phyloP scores from a whole-genome alignment of 768 basidiomycete genomes.

The Cubamyces sp. region DNA sequence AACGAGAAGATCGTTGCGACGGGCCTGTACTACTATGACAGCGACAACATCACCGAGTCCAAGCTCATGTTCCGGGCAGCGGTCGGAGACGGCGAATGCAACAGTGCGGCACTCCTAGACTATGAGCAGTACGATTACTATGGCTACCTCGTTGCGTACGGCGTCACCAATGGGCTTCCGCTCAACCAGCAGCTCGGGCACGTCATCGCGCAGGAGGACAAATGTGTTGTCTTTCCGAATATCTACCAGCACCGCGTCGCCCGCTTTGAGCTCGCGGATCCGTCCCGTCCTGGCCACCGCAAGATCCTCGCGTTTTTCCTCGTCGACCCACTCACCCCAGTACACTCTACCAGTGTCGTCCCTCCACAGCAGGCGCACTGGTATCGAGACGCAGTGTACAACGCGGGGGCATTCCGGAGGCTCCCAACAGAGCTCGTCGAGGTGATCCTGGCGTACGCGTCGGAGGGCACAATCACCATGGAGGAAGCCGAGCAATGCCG shows the following conservation, averaged over 20 bases:
- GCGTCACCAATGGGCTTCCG: background rate
- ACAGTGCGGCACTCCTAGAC: background rate
- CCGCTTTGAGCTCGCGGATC: constrained; percentile 40
- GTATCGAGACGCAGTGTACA: constrained; percentile 14
- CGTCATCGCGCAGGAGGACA: constrained; percentile 34
- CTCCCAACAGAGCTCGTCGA: constrained; percentile 29
- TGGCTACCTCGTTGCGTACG: constrained; percentile 1
- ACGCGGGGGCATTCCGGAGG: background rate
- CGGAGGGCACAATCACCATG: constrained; percentile 15
- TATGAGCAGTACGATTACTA: constrained; percentile 12
- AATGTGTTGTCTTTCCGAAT: constrained; percentile 42
- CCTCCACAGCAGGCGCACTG: constrained; percentile 39
- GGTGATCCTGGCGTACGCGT: constrained; percentile 14
- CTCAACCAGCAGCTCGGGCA: constrained; percentile 34
- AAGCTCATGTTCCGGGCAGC: constrained; percentile 38
- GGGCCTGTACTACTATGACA: constrained; percentile 32
- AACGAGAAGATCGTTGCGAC: constrained; percentile 24
- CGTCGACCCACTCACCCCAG: constrained; percentile 38
- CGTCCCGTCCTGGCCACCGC: constrained; percentile 39
- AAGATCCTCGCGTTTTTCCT: constrained; percentile 45
- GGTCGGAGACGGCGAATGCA: constrained; percentile 16
- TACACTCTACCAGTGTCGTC: constrained; percentile 39
- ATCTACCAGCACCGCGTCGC: constrained; percentile 43
- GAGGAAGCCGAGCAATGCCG: constrained; percentile 23
- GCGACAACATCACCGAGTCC: constrained; percentile 38